phyloP scores from a whole-genome alignment of 2,329 filamentous ascomycete species.

The Exophiala sp. region DNA sequence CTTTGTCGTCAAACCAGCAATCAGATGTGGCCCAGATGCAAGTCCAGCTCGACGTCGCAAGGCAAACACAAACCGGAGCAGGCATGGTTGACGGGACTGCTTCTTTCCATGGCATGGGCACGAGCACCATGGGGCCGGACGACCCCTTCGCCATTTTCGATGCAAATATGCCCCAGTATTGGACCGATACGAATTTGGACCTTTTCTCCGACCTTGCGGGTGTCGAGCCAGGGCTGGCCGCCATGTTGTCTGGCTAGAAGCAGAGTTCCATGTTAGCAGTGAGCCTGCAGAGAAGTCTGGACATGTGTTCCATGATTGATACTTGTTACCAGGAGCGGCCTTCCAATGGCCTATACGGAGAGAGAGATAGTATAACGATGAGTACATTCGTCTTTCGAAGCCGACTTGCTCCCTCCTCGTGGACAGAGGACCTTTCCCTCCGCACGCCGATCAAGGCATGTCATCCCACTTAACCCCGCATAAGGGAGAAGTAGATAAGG shows the following conservation, averaged over 20 bases:
- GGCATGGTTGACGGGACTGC: conserved; percentile 21
- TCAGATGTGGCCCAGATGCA: conserved; percentile 3
- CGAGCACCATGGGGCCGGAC: conserved; percentile 44
- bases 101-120: conserved; percentile 26
- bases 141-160: conserved; percentile 19
- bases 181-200: conserved; percentile 21
- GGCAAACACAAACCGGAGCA: neutral
- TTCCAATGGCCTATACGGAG: no score
- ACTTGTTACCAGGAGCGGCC: no score
- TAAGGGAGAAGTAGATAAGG: no score
- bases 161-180: conserved; percentile 19
- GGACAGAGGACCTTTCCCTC: no score
- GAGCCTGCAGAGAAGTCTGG: no score
- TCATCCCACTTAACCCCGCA: no score
- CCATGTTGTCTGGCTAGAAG: conserved; percentile 16
- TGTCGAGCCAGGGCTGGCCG: conserved; percentile 17
- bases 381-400: no score
- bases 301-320: no score
- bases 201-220: conserved; percentile 21
- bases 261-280: no score
- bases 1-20: conserved; percentile 13
- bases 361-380: no score
- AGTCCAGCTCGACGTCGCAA: neutral
- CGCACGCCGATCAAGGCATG: no score
- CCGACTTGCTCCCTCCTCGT: no score